Evolutionary conservation across 768 basidiomycete genomes (phyloP).

Genomic region (Suillus bovinus): DNA sequence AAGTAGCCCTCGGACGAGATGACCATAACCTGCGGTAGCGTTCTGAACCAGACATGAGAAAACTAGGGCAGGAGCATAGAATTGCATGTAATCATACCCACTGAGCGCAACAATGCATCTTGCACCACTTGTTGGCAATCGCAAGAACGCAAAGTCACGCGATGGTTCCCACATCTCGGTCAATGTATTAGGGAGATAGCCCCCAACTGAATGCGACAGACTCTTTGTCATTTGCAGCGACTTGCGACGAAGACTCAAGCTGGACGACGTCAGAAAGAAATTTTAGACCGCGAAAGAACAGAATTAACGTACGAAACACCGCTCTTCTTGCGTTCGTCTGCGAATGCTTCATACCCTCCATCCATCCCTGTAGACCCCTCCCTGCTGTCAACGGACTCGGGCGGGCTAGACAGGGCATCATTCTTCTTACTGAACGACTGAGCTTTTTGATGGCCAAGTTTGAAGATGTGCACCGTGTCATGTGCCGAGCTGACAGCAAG

Average conservation of each 20-base stretch:
- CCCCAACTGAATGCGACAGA: conserved; percentile 76
- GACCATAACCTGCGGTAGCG: conserved; percentile 96
- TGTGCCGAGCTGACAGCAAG: conserved; percentile 90
- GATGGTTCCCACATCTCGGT: conserved; percentile 98
- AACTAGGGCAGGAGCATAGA: neutral
- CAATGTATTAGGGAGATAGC: conserved; percentile 83
- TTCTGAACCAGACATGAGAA: conserved; percentile 44
- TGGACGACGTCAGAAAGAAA: conserved; percentile 8
- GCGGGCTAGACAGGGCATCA: conserved; percentile 52
- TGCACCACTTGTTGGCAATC: conserved; percentile 75
- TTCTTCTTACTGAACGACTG: conserved; percentile 19
- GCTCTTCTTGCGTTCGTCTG: conserved; percentile 71
- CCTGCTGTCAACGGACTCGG: conserved; percentile 64
- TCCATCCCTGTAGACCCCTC: conserved; percentile 55
- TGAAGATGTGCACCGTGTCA: conserved; percentile 97
- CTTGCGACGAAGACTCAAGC: conserved; percentile 59
- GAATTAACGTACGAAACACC: conserved; percentile 52
- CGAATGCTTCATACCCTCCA: conserved; percentile 83
- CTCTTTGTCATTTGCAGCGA: conserved; percentile 76
- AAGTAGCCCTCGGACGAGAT: conserved; percentile 94
- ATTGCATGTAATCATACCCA: conserved; percentile 47
- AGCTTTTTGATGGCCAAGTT: conserved; percentile 50
- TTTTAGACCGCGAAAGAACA: conserved; percentile 7
- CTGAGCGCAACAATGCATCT: conserved; percentile 88
- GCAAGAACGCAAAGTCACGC: conserved; percentile 89